These are phyloP conservation scores for Bimuria novae-zelandiae DNA, from an alignment of 2,329 filamentous ascomycete genomes.

Conservation along the genomic window DNA sequence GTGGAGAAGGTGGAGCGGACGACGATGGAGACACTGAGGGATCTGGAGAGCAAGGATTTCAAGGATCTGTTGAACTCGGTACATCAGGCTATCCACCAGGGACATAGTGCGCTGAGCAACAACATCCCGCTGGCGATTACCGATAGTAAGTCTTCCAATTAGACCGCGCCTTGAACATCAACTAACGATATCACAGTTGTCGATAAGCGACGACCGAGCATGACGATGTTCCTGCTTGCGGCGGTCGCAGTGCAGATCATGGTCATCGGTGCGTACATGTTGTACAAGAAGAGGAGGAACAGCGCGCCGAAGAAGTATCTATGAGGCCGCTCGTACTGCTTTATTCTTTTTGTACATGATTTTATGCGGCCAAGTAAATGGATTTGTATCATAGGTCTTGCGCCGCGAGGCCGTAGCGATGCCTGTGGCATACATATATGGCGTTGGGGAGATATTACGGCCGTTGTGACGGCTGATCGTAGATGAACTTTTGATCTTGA, in stretches of 20 bases:
- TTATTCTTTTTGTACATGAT: not conserved
- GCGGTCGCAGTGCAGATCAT: constrained; percentile 76
- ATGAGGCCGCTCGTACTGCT: constrained; percentile 46
- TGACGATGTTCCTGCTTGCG: constrained; percentile 68
- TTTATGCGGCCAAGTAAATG: not conserved
- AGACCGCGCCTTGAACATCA: not conserved
- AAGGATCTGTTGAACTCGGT: constrained; percentile 58
- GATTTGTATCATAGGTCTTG: constrained; percentile 3
- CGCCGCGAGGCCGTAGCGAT: not conserved
- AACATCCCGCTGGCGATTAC: constrained; percentile 56
- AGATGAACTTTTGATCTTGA: too few species aligned
- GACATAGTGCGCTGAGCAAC: constrained; percentile 58
- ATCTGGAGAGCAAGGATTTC: constrained; percentile 63
- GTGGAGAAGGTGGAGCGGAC: constrained; percentile 59
- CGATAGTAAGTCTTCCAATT: constrained; percentile 49
- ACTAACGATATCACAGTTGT: constrained; percentile 50
- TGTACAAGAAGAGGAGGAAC: constrained; percentile 79
- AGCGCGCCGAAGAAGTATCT: constrained; percentile 90
- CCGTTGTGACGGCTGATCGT: too few species aligned
- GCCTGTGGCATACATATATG: constrained; percentile 2
- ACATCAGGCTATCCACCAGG: constrained; percentile 58
- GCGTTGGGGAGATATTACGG: not conserved
- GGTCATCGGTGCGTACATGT: constrained; percentile 69
- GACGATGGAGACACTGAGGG: constrained; percentile 56
- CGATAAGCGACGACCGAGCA: constrained; percentile 58